Evolutionary conservation across 2,329 filamentous ascomycete genomes (phyloP), one percentile per base, ranked within the genome.

Genomic region (Trichoderma aggressivum): DNA sequence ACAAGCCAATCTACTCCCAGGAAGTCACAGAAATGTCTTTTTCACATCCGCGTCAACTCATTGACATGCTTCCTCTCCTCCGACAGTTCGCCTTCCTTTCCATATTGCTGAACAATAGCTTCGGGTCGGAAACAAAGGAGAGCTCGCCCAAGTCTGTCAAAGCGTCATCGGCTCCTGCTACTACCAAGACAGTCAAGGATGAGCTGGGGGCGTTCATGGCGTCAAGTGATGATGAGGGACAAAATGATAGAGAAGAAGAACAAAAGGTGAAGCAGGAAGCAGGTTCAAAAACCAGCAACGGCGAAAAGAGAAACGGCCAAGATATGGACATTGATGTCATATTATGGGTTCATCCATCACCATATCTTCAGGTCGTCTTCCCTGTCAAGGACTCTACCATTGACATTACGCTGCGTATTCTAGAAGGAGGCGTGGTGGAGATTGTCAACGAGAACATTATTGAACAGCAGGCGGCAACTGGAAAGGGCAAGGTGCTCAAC

Each of bases 31-130:
- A 91, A 70, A 84, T 96, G 36, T 89, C 92, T 0, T 95, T 97
- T 77, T 88, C 89, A 3, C 93, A 97, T 76, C 93, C 93, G 0
- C 87, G 89, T 63, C 92, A 97, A 77, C 82, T 97, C 5, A 83
- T 94, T 7, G 86, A 88, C 67, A 88, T 94, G 77, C 84, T 97
- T n/a, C 92, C 93, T 0, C 84, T 86, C 5, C 83, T 96, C 18
- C 86, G 93, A 16, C 93, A 96, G 78, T 96, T 93, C 77, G 91
- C 91, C 0, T 89, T 92, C 74, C 82, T 93, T 5, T 89, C 89
- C 1, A 88, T 84, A 0, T 80, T 96, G 3, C 84, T 95, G 4
- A 82, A 86, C 70, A 88, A 87, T 63, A 89, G 86, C 70, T 92
- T 93, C 76, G 83, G 82, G 43, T 77, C 81, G 5, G 78, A 77